A percentile compares a stretch with the other conserved stretches of the same genome.
phyloP scores from a whole-genome alignment of 163 green algal species.

The Prototheca wickerhamii region DNA sequence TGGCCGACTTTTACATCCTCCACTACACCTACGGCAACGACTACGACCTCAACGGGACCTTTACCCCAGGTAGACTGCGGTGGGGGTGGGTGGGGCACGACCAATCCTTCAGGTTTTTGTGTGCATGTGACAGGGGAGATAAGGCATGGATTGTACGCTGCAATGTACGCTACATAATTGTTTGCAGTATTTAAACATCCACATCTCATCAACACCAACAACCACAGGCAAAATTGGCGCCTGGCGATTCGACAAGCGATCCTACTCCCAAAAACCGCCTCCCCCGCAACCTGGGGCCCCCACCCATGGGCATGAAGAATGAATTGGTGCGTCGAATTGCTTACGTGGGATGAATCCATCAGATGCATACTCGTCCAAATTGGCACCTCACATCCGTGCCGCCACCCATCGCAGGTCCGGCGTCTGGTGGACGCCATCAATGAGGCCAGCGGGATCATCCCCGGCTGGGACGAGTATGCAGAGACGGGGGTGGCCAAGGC shows the following conservation, averaged over 20 bases:
- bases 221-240: slow-evolving; percentile 56
- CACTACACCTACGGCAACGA: slow-evolving; percentile 95
- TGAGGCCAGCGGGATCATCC: slow-evolving; percentile 64
- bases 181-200: neutral
- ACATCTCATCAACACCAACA: neutral
- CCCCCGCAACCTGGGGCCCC: slow-evolving; percentile 51
- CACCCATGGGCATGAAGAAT: slow-evolving; percentile 65
- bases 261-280: slow-evolving; percentile 49
- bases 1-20: slow-evolving; percentile 73
- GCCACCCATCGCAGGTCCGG: slow-evolving; percentile 11
- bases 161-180: neutral
- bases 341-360: neutral
- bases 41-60: slow-evolving; percentile 57
- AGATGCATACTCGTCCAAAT: neutral
- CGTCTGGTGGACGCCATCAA: slow-evolving; percentile 74
- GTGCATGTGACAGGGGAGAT: neutral
- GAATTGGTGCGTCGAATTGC: slow-evolving; percentile 52
- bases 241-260: slow-evolving; percentile 94
- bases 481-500: slow-evolving; percentile 34
- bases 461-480: slow-evolving; percentile 73
- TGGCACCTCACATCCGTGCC: neutral
- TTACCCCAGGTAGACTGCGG: slow-evolving; percentile 28
- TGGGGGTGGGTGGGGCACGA: neutral
- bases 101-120: neutral
- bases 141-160: neutral